Evolutionary conservation across 805 yeast species (phyloP), one percentile per base, ranked within the genome.

Genomic region (Nakazawaea anatomiae): DNA sequence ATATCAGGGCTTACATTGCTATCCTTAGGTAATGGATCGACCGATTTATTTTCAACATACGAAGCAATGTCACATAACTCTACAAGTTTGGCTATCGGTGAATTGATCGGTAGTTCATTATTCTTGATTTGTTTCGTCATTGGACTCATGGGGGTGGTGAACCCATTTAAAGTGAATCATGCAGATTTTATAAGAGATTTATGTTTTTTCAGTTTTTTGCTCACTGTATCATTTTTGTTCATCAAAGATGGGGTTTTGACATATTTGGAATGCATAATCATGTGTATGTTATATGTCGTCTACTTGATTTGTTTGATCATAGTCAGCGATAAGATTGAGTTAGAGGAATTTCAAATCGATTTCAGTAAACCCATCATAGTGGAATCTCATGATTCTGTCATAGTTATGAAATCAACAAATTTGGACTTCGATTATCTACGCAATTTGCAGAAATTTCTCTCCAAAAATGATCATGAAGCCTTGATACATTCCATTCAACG

Each of bases 1-100:
- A 68, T 91, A 18, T 83, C 94, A 10, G 98, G 98, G 0, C 75
- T 92, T 56, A 91, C 97, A 0, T 69, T 92, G 27, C 70, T 94
- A 48, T 96, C 98, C 0, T 74, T 92, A 54, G 98, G 97, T 0
- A 92, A 92, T 66, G 96, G 96, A 3, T 76, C 95, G 0, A 96
- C 97, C 0, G 99, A 92, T 64, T 81, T 92, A 3, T 77, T 90
- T 38, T 79, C 92, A 44, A 89, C 96, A 0, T 88, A 82, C 62
- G 83, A 85, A 46, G 96, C 97, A 4, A 78, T 94, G 80, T 74
- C 76, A 10, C 68, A 81, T 1, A 83, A 80, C n/a, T 79, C 88
- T 1, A 80, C 85, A 0, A 51, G 69, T 1, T 65, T 79, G 59
- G 84, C 83, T 0, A 63, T 79, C 3, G 76, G 82, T 2, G 84